These are phyloP conservation scores for Tilletia indica DNA, from an alignment of 1,284 basidiomycete species.

Conservation along the genomic window DNA sequence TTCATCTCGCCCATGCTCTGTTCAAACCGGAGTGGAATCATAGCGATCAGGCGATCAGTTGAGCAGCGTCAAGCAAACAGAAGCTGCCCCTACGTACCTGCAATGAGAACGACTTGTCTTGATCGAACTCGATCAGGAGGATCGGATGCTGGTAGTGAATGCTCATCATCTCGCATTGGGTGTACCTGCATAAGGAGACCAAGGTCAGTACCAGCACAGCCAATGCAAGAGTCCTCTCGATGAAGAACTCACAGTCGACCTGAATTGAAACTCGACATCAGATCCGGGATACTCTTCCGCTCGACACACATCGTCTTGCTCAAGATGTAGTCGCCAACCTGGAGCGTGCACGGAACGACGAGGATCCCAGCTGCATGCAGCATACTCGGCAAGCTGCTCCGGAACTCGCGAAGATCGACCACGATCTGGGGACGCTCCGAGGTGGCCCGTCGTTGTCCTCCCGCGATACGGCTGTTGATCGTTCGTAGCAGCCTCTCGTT, in stretches of 20 bases:
- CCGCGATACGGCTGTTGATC: constrained; percentile 82
- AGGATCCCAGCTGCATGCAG: constrained; percentile 78
- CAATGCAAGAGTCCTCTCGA: too few relatives aligned
- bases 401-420: constrained; percentile 94
- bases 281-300: constrained; percentile 86
- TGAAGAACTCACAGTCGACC: constrained; percentile 66
- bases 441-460: constrained; percentile 70
- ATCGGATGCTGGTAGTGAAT: constrained; percentile 92
- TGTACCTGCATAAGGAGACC: constrained; percentile 61
- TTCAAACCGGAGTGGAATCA: neutral
- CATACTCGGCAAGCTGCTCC: constrained; percentile 85
- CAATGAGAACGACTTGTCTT: constrained; percentile 87
- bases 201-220: too few relatives aligned
- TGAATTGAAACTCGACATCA: constrained; percentile 86
- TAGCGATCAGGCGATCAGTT: neutral
- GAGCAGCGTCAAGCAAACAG: neutral
- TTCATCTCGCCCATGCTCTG: constrained; percentile 21
- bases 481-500: constrained; percentile 69
- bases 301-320: constrained; percentile 95
- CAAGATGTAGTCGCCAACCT: constrained; percentile 93
- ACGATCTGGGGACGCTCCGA: constrained; percentile 77
- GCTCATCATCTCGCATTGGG: constrained; percentile 95
- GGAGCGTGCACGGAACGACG: constrained; percentile 82
- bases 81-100: constrained; percentile 18
- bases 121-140: constrained; percentile 96